phyloP scores from a whole-genome alignment of 163 green algal species.

The Scenedesmus sp. region DNA sequence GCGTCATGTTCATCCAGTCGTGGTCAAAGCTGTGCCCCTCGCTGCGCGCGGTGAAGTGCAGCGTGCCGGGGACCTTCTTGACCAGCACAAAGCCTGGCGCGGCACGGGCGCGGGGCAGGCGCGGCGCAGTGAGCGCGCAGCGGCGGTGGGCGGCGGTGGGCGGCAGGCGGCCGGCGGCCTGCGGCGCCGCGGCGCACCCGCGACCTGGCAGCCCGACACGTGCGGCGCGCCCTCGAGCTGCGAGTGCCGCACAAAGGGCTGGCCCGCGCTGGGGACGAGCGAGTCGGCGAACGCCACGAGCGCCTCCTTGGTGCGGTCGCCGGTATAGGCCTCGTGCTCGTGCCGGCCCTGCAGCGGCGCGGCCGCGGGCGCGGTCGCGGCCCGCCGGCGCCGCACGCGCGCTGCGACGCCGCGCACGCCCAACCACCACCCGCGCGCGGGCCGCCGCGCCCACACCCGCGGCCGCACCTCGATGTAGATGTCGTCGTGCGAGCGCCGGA shows the following conservation, averaged over 20 bases:
- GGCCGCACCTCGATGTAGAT: conserved; percentile 64
- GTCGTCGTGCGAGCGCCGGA: conserved; percentile 83
- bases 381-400: no score
- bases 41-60: conserved; percentile 85
- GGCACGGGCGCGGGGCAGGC: neutral
- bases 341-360: conserved; percentile 39
- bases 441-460: no score
- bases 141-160: neutral
- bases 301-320: conserved; percentile 85
- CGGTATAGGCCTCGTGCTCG: conserved; percentile 47
- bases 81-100: conserved; percentile 88
- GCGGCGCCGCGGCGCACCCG: conserved; percentile 43
- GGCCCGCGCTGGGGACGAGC: conserved; percentile 74
- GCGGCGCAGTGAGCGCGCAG: no score
- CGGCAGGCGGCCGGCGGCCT: neutral
- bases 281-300: conserved; percentile 82
- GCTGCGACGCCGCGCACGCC: no score
- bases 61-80: conserved; percentile 93
- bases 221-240: conserved; percentile 74
- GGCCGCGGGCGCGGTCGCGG: no score
- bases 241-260: conserved; percentile 69
- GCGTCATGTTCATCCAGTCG: conserved; percentile 88
- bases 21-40: conserved; percentile 89
- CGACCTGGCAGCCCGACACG: conserved; percentile 74
- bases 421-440: no score